phyloP scores from a whole-genome alignment of 805 yeast species.

The Cyberlindnera suaveolens region DNA sequence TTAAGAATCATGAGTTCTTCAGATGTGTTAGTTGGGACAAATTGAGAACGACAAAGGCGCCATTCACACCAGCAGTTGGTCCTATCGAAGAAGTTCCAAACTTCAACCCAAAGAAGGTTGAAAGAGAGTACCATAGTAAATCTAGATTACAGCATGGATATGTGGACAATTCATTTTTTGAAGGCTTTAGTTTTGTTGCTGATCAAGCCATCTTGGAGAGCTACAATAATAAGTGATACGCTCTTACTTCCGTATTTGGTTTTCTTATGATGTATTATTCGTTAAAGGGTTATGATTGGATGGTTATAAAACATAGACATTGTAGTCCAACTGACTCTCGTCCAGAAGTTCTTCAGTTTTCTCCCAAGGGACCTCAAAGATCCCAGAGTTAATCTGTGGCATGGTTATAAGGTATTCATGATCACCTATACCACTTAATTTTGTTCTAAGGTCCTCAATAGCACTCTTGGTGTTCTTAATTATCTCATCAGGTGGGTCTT shows the following conservation, averaged over 20 bases:
- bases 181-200: constrained; percentile 42
- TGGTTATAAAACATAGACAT: constrained; percentile 39
- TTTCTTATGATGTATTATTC: background rate
- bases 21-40: constrained; percentile 66
- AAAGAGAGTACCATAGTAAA: background rate
- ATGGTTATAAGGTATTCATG: constrained; percentile 35
- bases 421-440: constrained; percentile 22
- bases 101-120: too few relatives aligned
- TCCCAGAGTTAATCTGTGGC: constrained; percentile 80
- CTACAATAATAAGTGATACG: background rate
- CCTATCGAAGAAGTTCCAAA: constrained; percentile 49
- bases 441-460: constrained; percentile 37
- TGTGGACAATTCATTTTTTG: constrained; percentile 23
- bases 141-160: constrained; percentile 5
- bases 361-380: constrained; percentile 77
- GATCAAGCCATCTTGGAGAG: constrained; percentile 31
- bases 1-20: constrained; percentile 67
- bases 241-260: background rate
- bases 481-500: constrained; percentile 40
- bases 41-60: constrained; percentile 49
- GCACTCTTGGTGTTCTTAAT: constrained; percentile 45
- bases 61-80: constrained; percentile 74
- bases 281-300: background rate
- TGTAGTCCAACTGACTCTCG: constrained; percentile 28
- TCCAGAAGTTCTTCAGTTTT: constrained; percentile 50